These are phyloP conservation scores for Lachnellula hyalina DNA, from an alignment of 2,329 filamentous ascomycete species.

Conservation along the genomic window DNA sequence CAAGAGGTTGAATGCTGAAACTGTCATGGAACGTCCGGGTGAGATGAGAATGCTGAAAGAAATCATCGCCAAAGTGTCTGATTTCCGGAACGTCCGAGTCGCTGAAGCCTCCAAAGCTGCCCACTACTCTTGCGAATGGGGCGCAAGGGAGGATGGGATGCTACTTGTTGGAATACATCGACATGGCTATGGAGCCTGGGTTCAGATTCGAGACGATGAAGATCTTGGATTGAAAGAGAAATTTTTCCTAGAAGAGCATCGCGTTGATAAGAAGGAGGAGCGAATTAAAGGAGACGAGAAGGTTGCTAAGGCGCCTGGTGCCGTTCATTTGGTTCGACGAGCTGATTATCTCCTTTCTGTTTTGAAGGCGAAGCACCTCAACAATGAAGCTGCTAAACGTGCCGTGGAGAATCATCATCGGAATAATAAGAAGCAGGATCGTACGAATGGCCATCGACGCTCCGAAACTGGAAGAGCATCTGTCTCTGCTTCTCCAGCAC, in stretches of 20 bases:
- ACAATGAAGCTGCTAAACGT: constrained; percentile 69
- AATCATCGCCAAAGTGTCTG: constrained; percentile 59
- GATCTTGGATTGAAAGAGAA: constrained; percentile 85
- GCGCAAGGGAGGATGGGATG: constrained; percentile 93
- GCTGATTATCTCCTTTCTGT: constrained; percentile 96
- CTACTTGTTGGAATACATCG: constrained; percentile 87
- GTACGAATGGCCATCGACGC: constrained; percentile 54
- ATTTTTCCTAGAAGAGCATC: constrained; percentile 93
- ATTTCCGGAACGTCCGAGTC: constrained; percentile 77
- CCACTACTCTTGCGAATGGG: constrained; percentile 89
- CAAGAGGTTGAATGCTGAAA: constrained; percentile 94
- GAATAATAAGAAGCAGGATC: constrained; percentile 74
- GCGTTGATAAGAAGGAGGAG: constrained; percentile 96
- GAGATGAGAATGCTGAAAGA: constrained; percentile 82
- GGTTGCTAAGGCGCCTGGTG: constrained; percentile 84
- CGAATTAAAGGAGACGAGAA: constrained; percentile 68
- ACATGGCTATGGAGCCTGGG: constrained; percentile 95
- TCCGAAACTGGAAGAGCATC: constrained; percentile 49
- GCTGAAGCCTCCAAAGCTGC: constrained; percentile 89
- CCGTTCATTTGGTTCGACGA: constrained; percentile 90
- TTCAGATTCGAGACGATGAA: constrained; percentile 84
- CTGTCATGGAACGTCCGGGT: constrained; percentile 82
- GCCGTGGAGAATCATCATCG: constrained; percentile 89
- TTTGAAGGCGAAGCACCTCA: constrained; percentile 76
- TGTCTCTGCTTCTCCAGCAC: constrained; percentile 66